Conservation (phyloP, 208 protist species). For the Wallacemonas sp. region DNA sequence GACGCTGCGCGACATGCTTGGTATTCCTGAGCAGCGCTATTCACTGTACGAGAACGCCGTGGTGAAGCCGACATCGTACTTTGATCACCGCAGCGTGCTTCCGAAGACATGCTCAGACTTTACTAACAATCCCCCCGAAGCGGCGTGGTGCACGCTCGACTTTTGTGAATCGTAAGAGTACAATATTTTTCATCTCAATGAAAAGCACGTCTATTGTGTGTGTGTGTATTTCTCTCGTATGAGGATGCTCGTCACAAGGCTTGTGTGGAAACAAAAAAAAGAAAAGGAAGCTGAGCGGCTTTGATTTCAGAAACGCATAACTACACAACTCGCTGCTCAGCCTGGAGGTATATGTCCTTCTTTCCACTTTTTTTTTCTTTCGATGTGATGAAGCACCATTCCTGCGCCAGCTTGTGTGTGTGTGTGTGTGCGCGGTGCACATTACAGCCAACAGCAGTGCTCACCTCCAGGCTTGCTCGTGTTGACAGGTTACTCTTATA, state of each 20-base stretch:
- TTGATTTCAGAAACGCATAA: too few species aligned
- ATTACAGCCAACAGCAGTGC: too few species aligned
- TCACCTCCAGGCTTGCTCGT: too few species aligned
- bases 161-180: neutral
- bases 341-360: too few species aligned
- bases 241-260: neutral
- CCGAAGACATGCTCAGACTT: neutral
- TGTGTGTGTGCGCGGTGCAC: too few species aligned
- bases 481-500: too few species aligned
- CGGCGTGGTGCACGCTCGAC: neutral
- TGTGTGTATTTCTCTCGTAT: neutral
- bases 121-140: neutral
- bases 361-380: too few species aligned
- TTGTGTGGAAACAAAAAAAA: too few species aligned
- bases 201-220: neutral
- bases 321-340: too few species aligned
- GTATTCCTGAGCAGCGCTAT: neutral
- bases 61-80: conserved; percentile 1
- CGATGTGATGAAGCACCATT: too few species aligned
- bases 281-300: too few species aligned
- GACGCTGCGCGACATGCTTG: conserved; percentile 7
- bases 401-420: too few species aligned
- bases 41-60: neutral
- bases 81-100: neutral
- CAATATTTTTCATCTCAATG: neutral